These are phyloP conservation scores for Ophiognomonia clavigignenti-juglandacearum DNA, from an alignment of 2,329 filamentous ascomycete species.

Conservation along the genomic window DNA sequence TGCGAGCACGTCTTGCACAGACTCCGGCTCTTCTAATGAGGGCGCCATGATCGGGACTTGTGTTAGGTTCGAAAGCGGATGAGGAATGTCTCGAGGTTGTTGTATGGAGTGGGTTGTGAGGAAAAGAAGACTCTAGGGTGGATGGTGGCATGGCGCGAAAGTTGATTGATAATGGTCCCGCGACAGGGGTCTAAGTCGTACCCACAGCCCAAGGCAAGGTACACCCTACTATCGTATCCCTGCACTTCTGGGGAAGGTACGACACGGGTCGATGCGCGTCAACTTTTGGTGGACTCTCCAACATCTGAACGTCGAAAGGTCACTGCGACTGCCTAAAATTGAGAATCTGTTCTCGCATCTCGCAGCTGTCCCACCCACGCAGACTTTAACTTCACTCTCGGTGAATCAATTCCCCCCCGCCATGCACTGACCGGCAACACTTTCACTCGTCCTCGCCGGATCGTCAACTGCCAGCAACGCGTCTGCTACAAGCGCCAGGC, in stretches of 20 bases:
- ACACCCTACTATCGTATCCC: too few species aligned
- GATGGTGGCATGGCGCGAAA: background rate
- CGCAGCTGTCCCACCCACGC: background rate
- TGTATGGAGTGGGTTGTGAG: background rate
- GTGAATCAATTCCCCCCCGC: background rate
- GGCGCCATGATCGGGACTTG: conserved; percentile 60
- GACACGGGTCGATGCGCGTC: conserved; percentile 15
- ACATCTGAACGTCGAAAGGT: background rate
- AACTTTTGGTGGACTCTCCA: background rate
- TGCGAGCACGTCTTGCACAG: conserved; percentile 64
- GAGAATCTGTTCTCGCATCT: background rate
- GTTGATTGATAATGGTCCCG: conserved; percentile 14
- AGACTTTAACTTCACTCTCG: background rate
- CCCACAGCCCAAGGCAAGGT: too few species aligned
- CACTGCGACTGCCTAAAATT: background rate
- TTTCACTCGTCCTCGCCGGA: background rate
- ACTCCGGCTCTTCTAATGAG: conserved; percentile 67
- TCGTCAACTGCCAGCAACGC: too few species aligned
- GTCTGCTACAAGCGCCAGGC: too few species aligned
- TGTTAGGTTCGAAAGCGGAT: background rate
- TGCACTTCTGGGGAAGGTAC: conserved; percentile 13
- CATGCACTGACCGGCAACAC: conserved; percentile 3
- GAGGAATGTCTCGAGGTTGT: background rate
- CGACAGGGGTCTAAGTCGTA: background rate
- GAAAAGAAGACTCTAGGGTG: background rate